phyloP scores from a whole-genome alignment of 495 filamentous ascomycete species.

The Penicillium flavigenum region DNA sequence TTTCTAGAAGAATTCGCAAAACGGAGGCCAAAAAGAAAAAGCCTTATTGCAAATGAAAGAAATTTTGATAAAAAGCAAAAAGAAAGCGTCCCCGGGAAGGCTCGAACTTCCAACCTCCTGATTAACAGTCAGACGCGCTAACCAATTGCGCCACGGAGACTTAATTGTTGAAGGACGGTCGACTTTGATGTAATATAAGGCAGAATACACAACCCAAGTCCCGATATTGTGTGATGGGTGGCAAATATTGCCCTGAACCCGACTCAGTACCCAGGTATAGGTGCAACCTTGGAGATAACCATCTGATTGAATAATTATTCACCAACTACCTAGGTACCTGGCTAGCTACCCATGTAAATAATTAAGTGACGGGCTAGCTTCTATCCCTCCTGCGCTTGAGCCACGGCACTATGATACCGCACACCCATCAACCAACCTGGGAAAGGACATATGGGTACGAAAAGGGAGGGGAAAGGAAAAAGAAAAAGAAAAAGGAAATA shows the following conservation, averaged over 20 bases:
- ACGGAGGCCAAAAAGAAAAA: neutral
- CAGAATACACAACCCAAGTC: too few relatives aligned
- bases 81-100: constrained; percentile 37
- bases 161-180: neutral
- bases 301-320: neutral
- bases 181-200: neutral
- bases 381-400: neutral
- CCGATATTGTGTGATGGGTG: too few relatives aligned
- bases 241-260: too few relatives aligned
- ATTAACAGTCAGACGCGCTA: constrained; percentile 53
- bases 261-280: too few relatives aligned
- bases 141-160: constrained; percentile 48
- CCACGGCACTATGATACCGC: neutral
- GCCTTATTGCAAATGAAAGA: neutral
- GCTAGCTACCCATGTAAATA: neutral
- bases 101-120: constrained; percentile 50
- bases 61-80: neutral
- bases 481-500: neutral
- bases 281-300: too few relatives aligned
- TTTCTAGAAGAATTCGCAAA: neutral
- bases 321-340: too few relatives aligned
- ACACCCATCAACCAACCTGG: neutral
- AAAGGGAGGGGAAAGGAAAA: neutral
- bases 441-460: neutral
- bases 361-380: neutral